These are phyloP conservation scores for Stagonosporopsis cucurbitacearum DNA, from an alignment of 2,329 filamentous ascomycete genomes.

Conservation along the genomic window DNA sequence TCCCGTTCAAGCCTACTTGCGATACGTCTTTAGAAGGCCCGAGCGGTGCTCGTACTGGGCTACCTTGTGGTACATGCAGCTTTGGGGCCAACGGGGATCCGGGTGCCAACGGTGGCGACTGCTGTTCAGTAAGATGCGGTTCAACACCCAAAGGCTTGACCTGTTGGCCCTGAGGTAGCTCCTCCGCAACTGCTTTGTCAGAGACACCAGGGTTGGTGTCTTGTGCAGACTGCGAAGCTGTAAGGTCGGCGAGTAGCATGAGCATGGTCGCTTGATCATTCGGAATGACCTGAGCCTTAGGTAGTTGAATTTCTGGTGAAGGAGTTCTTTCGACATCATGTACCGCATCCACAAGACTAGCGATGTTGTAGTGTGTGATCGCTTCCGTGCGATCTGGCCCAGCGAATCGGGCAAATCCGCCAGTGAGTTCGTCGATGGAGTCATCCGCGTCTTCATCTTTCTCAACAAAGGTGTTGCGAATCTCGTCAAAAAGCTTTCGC, in stretches of 20 bases:
- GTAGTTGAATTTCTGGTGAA: constrained; percentile 27
- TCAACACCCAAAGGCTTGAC: constrained; percentile 24
- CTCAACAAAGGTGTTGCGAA: constrained; percentile 33
- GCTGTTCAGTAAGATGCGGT: constrained; percentile 20
- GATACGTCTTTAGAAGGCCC: constrained; percentile 8
- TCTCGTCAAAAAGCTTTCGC: constrained; percentile 32
- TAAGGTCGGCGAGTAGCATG: constrained; percentile 47
- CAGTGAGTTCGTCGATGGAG: constrained; percentile 33
- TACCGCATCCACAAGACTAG: constrained; percentile 43
- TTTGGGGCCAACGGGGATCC: constrained; percentile 22
- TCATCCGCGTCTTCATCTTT: constrained; percentile 44
- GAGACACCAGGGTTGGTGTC: background rate
- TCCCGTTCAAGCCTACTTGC: constrained; percentile 20
- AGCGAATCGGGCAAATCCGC: constrained; percentile 52
- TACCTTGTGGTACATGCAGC: constrained; percentile 29
- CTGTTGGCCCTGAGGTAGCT: background rate
- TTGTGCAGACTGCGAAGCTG: constrained; percentile 27
- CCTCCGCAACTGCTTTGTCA: background rate
- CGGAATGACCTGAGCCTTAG: constrained; percentile 36
- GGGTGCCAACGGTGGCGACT: constrained; percentile 26
- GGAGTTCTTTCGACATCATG: constrained; percentile 44
- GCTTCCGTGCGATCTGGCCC: constrained; percentile 51
- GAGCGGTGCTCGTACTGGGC: constrained; percentile 20
- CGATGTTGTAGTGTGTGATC: constrained; percentile 46
- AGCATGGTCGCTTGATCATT: constrained; percentile 53